Base-by-base conservation (phyloP, 805 yeast species). In the Jamesozyma rosinii region DNA sequence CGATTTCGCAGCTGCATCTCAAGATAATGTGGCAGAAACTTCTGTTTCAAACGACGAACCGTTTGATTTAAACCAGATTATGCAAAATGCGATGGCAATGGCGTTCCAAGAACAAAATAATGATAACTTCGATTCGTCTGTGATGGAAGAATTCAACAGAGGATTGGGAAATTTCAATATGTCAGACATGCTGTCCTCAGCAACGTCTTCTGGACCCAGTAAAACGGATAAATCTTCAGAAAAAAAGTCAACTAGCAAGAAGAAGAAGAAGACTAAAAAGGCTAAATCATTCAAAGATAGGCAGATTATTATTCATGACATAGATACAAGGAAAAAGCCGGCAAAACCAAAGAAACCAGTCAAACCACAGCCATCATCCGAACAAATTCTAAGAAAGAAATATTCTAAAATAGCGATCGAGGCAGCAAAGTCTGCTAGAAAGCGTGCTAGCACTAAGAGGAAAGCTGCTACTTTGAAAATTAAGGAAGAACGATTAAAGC, bases 1-100 rank as follows among this genome's bases (percentile, higher is more conserved):
- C 29, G 36, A 41, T 13, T 24, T 31, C 13, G 24, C 33, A 8
- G 37, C 37, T 4, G 5, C 19, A 3, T 19, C 38, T 24, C 24
- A 41, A 14, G 40, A 37, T 18, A 17, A 24, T 10, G 8, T 30
- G 5, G 6, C 42, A 14, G 42, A 40, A 35, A 53, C 34, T 13
- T 21, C 34, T 5, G 54, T 36, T 18, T 26, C 35, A 3, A 33
- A 59, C 31, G 73, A 66, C 31, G 75, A 68, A 27, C 77, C 74
- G 22, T 65, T 81, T 45, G 85, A 81, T 52, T 70, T 83, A 77
- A 79, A 76, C 52, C 82, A 76, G 50, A 83, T 83, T 49, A 72
- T 83, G 70, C 86, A 80, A 49, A 81, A 81, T 63, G 92, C 90
- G 1, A 72, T 83, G 65, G 75, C 76, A 38, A 71, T 83, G 81